Evolutionary conservation across 139 green algal genomes (phyloP), one percentile per base, ranked within the genome.

Genomic region (Coelastrella sp.): DNA sequence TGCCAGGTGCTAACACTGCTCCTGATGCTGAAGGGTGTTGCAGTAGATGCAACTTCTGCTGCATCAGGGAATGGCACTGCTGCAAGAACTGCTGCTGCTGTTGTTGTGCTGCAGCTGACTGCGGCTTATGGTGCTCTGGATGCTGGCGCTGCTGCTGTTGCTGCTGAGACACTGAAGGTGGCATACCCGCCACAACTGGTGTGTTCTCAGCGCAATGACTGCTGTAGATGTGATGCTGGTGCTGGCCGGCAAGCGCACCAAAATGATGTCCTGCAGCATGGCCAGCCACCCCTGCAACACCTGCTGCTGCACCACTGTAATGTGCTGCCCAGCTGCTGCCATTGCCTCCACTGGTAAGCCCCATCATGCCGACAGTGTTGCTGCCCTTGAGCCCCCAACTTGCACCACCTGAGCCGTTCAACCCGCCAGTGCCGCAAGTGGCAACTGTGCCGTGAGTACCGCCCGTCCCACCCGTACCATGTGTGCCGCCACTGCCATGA

Each of bases 321-420:
- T 85, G 49, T 24, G 20, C 68, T 58, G 84, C 82, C 63, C 35
- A 82, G 56, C 85, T 83, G 85, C 85, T 89, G 85, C 85, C 73
- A 27, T 61, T 25, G 12, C 25, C 22, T 20, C 82, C 82, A 24
- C 68, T 88, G 66, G 49, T 81, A 6, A 88, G 20, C 20, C 68
- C 84, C 49, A 68, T 70, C 8, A 80, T 19, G 8, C 84, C 84
- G 6, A 88, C 68, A 9, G 84, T 88, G 49, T 88, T 88, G 84
- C 84, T 88, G 84, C 84, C 84, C 68, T 81, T 88, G 20, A 88
- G n/a, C 49, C 84, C 84, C 84, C 84, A 88, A 20, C 68, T 81
- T 11, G 84, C 82, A 10, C 82, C 82, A 78, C 81, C 81, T 10
- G 81, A 86, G 58, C 81, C 81, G 59, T 86, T 74, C 81, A 86